Conservation (phyloP, 225 moss, liverwort and hornwort species). For the Rhytidiadelphus loreus region DNA sequence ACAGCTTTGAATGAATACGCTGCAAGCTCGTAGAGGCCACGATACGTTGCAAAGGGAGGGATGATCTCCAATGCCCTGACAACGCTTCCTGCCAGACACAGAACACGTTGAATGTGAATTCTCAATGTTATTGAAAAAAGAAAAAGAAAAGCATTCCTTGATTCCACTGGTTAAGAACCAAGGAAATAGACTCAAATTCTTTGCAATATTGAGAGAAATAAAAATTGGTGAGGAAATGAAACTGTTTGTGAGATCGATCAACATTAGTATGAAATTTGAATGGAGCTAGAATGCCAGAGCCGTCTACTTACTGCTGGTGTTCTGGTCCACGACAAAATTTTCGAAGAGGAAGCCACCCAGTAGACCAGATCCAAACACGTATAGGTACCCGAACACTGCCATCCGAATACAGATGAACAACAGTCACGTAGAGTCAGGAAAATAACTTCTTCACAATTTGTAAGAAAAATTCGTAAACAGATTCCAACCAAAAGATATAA, state of each 20-base stretch:
- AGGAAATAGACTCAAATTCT: neutral
- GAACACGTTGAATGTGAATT: neutral
- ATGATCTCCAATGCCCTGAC: conserved; percentile 63
- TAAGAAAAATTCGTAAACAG: neutral
- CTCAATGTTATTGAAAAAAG: neutral
- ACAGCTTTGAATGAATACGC: conserved; percentile 48
- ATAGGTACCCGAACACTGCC: conserved; percentile 68
- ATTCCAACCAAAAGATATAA: neutral
- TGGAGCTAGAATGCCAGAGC: neutral
- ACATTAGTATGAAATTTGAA: too few relatives aligned
- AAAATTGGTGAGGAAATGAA: neutral
- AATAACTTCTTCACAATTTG: neutral
- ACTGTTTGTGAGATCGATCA: neutral
- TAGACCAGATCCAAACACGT: conserved; percentile 82
- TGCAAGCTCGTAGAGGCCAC: conserved; percentile 74
- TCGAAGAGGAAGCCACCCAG: conserved; percentile 52
- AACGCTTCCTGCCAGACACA: conserved; percentile 39
- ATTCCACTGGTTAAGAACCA: neutral
- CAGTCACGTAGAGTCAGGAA: neutral
- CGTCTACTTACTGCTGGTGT: conserved; percentile 56
- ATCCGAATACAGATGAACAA: neutral
- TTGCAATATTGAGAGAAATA: neutral
- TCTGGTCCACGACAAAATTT: conserved; percentile 37
- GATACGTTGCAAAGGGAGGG: conserved; percentile 64
- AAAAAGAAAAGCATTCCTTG: neutral